Evolutionary conservation across 305 asterid genomes (phyloP), one percentile per base, ranked within the genome.

Genomic region (Fraxinus dipetala): DNA sequence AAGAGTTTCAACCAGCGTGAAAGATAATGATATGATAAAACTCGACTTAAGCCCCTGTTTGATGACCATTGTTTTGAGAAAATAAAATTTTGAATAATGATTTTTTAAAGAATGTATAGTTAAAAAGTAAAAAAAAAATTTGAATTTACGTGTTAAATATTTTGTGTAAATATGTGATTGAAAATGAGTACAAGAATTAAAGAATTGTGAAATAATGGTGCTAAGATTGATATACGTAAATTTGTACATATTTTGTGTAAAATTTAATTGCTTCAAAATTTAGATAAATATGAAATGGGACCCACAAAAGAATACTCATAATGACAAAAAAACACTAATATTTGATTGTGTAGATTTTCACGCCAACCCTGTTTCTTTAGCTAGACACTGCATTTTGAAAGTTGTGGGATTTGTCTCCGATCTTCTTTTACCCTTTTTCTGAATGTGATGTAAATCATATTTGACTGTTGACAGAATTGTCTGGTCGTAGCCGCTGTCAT

Each of bases 271-370:
- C 30, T 67, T 14, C 74, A 79, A 70, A 18, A 26, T 16, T 9
- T 14, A 63, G 28, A 79, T 30, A 61, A 30, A 72, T 35, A 24
- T 11, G 40, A 5, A 35, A 6, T 30, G 56, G 56, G 74, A 3
- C 81, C 84, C 81, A 76, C 77, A 24, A 54, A 36, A 80, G 67
- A 70, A 82, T 30, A 51, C 40, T n/a, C 74, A 77, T 69, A 35
- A 36, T 26, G 63, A 69, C 20, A 48, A 31, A 77, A 77, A 13
- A 28, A 13, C 11, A 38, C 75, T 22, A 20, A 70, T 16, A 11
- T 45, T 79, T 80, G 78, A 45, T 80, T 34, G 40, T 72, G 36
- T 20, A 35, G 56, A 40, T 40, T 73, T 80, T 80, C 83, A 80
- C 83, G 83, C 83, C 79, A 54, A 34, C 28, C n/a, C 5, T 26